Base-by-base conservation (phyloP, 1,284 basidiomycete species). In the Boletus smithii region DNA sequence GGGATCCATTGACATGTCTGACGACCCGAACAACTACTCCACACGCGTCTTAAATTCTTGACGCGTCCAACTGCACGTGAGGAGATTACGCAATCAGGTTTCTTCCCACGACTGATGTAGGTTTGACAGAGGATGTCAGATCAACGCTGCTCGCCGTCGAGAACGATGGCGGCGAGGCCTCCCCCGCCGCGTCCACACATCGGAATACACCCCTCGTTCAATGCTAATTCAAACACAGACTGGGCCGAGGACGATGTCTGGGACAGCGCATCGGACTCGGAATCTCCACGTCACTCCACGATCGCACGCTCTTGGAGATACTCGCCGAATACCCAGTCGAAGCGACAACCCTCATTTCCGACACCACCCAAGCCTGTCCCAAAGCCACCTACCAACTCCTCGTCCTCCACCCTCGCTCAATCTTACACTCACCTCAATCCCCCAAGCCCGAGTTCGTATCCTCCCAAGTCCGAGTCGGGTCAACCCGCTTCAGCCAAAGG, bases 181-280 rank as follows among this genome's bases (percentile, higher is more conserved):
- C 87, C 88, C 44, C 87, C 87, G 56, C 74, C 85, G 35, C 77
- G 86, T 46, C 87, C 88, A 37, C 86, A 90, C 67, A 79, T 86
- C 52, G 82, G 76, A 40, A 71, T 88, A 39, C 77, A 79, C 51
- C 72, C 81, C 5, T 74, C 79, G 13, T 68, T 57, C 75, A 77
- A 59, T 79, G 76, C 58, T 63, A 72, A 34, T 57, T 68, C 49
- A 69, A 73, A 53, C 59, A 61, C 63, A 50, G 83, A 88, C 48
- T 86, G 87, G 85, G 84, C 71, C 10, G 87, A 90, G 63, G 91
- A 94, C 56, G 91, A 94, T 65, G 90, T 84, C 37, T 94, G 91
- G 91, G 91, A 94, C 71, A 88, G 85, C 57, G 77, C 77, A 46
- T 92, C 90, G 4, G 91, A 93, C 68, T 83, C 84, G 37, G 91